phyloP scores from a whole-genome alignment of 2,329 filamentous ascomycete genomes.

The Colletotrichum tropicale region DNA sequence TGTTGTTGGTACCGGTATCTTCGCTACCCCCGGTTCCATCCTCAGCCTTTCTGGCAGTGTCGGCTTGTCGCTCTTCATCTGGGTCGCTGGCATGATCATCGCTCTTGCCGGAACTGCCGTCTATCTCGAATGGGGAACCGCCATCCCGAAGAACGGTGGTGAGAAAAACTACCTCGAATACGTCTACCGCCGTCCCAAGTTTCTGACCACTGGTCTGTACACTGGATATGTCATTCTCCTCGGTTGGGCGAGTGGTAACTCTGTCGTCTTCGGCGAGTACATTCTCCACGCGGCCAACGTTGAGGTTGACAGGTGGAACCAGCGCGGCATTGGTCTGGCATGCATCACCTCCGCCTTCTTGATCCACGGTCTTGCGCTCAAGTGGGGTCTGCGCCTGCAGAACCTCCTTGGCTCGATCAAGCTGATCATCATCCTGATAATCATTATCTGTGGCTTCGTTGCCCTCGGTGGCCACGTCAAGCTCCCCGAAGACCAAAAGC shows the following conservation, averaged over 20 bases:
- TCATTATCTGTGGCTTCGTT: constrained; percentile 66
- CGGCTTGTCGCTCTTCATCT: constrained; percentile 67
- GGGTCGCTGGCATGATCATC: constrained; percentile 67
- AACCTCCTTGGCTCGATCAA: constrained; percentile 71
- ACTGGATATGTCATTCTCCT: constrained; percentile 66
- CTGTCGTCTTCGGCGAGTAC: constrained; percentile 73
- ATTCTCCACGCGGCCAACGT: constrained; percentile 68
- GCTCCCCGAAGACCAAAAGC: constrained; percentile 53
- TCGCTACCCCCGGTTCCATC: constrained; percentile 65
- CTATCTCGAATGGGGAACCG: constrained; percentile 70
- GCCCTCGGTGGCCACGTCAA: constrained; percentile 66
- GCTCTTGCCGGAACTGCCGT: constrained; percentile 67
- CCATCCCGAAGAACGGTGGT: constrained; percentile 67
- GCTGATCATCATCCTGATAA: constrained; percentile 68
- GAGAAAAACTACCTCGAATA: constrained; percentile 73
- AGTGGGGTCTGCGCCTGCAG: constrained; percentile 71
- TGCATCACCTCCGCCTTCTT: constrained; percentile 69
- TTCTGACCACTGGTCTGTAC: constrained; percentile 66
- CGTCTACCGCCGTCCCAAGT: constrained; percentile 64
- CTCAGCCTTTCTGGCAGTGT: constrained; percentile 62
- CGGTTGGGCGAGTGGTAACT: constrained; percentile 70
- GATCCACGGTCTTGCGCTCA: constrained; percentile 67
- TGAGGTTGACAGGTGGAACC: constrained; percentile 69
- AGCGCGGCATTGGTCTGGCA: constrained; percentile 68
- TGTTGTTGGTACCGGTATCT: constrained; percentile 71